Percentiles rank a stretch among this genome's conserved stretches.
These are phyloP conservation scores for Coniferiporia weirii DNA, from an alignment of 1,284 basidiomycete species.

Conservation along the genomic window DNA sequence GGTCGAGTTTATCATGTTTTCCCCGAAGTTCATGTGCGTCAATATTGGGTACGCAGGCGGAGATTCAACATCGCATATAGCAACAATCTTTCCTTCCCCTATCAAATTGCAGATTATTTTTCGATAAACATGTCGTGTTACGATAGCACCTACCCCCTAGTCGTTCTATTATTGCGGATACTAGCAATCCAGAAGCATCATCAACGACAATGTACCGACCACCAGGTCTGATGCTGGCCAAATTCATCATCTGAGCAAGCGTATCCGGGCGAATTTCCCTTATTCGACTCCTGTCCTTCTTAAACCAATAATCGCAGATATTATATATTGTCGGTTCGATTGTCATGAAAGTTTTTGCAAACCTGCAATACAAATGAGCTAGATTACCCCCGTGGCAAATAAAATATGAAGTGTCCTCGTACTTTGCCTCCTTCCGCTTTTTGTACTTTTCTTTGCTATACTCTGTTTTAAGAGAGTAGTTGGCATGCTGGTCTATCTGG, in stretches of 20 bases:
- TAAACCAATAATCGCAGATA: slow-evolving; percentile 87
- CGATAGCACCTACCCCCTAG: slow-evolving; percentile 61
- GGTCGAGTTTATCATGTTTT: slow-evolving; percentile 48
- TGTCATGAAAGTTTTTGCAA: slow-evolving; percentile 84
- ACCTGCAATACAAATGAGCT: slow-evolving; percentile 43
- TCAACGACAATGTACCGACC: slow-evolving; percentile 89
- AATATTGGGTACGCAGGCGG: slow-evolving; percentile 90
- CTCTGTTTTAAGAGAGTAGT: slow-evolving; percentile 89
- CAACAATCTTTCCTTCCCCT: slow-evolving; percentile 76
- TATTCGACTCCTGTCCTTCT: slow-evolving; percentile 75
- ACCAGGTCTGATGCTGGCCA: slow-evolving; percentile 82
- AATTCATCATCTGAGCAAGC: slow-evolving; percentile 81
- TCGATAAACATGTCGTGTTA: not conserved
- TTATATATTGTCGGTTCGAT: slow-evolving; percentile 87
- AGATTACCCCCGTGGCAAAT: not conserved
- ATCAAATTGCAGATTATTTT: slow-evolving; percentile 6
- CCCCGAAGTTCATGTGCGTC: slow-evolving; percentile 81
- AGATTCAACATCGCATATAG: slow-evolving; percentile 87
- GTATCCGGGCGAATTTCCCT: slow-evolving; percentile 86
- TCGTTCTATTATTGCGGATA: slow-evolving; percentile 80
- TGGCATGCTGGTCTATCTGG: slow-evolving; percentile 88
- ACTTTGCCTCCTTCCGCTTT: slow-evolving; percentile 95
- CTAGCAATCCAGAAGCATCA: slow-evolving; percentile 87
- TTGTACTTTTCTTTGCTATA: slow-evolving; percentile 97
- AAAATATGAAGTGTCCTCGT: slow-evolving; percentile 24